phyloP scores from a whole-genome alignment of 2,329 filamentous ascomycete genomes.

The Lachnellula arida region DNA sequence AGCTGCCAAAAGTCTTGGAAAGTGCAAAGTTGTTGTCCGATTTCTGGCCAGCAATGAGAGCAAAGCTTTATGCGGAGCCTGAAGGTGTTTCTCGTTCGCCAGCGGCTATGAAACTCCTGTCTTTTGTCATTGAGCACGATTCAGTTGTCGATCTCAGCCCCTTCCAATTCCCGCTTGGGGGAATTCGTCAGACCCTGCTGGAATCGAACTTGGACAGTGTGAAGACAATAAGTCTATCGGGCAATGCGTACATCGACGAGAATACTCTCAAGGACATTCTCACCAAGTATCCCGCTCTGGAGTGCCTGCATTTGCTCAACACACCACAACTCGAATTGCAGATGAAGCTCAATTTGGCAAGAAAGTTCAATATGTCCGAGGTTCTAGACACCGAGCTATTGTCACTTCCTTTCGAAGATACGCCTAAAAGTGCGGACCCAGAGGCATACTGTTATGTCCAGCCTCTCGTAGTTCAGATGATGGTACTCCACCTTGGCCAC shows the following conservation, averaged over 20 bases:
- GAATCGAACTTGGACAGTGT: background rate
- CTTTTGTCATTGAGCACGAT: background rate
- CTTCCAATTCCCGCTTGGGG: background rate
- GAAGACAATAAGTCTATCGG: background rate
- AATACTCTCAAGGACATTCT: background rate
- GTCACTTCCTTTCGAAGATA: background rate
- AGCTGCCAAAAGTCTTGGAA: slow-evolving; percentile 1
- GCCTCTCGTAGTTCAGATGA: background rate
- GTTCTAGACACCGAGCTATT: background rate
- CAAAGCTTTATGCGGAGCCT: slow-evolving; percentile 4
- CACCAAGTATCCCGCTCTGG: background rate
- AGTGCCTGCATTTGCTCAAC: background rate
- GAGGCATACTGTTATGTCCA: background rate
- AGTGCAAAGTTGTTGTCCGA: background rate
- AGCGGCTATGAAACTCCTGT: background rate
- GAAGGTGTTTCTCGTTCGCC: background rate
- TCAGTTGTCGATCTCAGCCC: background rate
- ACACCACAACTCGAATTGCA: background rate
- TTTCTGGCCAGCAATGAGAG: background rate
- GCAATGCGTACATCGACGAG: background rate
- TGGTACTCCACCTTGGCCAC: background rate
- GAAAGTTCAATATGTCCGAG: background rate
- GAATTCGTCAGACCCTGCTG: background rate
- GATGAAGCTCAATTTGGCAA: background rate
- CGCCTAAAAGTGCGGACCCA: background rate